phyloP scores from a whole-genome alignment of 352 stramenopile species.

The Globisporangium cystogenes region DNA sequence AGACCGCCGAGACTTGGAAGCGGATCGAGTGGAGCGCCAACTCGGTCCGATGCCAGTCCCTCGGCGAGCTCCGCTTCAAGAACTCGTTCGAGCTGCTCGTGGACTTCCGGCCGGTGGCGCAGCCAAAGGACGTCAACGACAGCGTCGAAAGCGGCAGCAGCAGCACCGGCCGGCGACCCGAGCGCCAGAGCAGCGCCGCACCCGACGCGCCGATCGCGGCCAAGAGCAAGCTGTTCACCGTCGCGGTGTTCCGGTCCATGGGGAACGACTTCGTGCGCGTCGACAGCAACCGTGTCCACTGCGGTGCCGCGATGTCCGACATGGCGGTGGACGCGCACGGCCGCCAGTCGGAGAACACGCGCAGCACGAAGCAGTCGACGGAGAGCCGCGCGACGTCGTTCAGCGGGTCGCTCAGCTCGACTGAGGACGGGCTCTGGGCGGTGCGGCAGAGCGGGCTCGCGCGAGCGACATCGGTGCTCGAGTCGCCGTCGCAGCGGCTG shows the following conservation, averaged over 20 bases:
- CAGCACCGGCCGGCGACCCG: constrained; percentile 7
- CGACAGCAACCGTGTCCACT: neutral
- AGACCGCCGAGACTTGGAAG: constrained; percentile 49
- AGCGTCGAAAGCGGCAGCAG: constrained; percentile 13
- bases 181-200: constrained; percentile 4
- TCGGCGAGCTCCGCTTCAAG: constrained; percentile 35
- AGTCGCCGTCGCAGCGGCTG: constrained; percentile 17
- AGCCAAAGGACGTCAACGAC: constrained; percentile 7
- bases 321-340: neutral
- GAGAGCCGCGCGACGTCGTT: constrained; percentile 8
- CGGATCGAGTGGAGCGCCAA: constrained; percentile 53
- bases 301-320: neutral
- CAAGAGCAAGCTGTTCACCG: constrained; percentile 16
- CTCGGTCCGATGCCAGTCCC: constrained; percentile 22
- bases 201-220: constrained; percentile 10
- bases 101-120: constrained; percentile 45
- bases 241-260: constrained; percentile 43
- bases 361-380: constrained; percentile 14
- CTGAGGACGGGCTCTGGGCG: neutral
- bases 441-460: constrained; percentile 1
- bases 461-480: neutral
- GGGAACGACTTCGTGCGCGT: constrained; percentile 59
- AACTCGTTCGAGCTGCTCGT: constrained; percentile 59
- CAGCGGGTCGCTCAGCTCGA: constrained; percentile 7
- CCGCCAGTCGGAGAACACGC: constrained; percentile 11